Conservation (phyloP, 2,329 filamentous ascomycete genomes). For the Phaeoacremonium minimum region DNA sequence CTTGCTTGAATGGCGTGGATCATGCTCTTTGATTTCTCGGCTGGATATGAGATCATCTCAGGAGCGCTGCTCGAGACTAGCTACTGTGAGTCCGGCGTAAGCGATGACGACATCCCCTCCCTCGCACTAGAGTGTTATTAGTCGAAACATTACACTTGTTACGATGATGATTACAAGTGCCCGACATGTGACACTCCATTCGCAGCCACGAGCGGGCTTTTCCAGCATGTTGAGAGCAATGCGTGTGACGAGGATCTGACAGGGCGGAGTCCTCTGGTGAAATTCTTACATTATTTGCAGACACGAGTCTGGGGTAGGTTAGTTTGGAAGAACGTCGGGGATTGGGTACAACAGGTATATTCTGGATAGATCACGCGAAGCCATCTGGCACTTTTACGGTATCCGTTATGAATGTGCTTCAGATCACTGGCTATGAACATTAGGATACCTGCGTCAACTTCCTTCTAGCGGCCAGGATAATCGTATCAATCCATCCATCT, state of each 20-base stretch:
- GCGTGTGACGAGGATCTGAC: background rate
- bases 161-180: constrained; percentile 8
- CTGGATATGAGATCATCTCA: too few species aligned
- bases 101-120: background rate
- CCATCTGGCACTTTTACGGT: too few species aligned
- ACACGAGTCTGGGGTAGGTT: background rate
- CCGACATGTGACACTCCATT: constrained; percentile 9
- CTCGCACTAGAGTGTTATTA: background rate
- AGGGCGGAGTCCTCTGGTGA: background rate
- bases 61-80: background rate
- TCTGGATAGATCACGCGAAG: too few species aligned
- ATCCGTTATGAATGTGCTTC: too few species aligned
- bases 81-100: background rate
- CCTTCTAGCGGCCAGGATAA: too few species aligned
- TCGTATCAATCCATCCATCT: too few species aligned
- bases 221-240: constrained; percentile 18
- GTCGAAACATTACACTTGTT: background rate
- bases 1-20: too few species aligned
- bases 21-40: too few species aligned
- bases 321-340: too few species aligned
- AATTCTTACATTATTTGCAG: background rate
- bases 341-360: too few species aligned
- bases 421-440: too few species aligned
- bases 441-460: too few species aligned
- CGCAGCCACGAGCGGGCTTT: constrained; percentile 11